Percentiles rank a stretch among this genome's conserved stretches.
Conservation (phyloP, 164 flowering plant genomes). For the Magnolia changhungtana region DNA sequence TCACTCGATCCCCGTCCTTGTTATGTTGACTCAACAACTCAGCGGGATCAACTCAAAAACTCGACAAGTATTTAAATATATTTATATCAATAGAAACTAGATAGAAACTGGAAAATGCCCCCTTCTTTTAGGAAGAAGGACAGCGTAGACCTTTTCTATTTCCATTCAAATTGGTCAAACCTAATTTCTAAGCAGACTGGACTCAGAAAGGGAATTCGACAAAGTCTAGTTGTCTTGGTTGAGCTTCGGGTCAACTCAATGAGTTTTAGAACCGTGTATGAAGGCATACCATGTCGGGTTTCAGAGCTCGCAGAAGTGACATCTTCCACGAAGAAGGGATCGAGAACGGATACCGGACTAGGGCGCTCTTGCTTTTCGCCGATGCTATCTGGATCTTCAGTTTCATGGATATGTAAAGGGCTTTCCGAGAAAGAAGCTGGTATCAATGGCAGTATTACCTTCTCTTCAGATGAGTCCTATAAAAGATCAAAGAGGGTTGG, state of each 20-base stretch:
- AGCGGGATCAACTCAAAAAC: no score
- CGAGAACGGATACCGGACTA: slow-evolving; percentile 91
- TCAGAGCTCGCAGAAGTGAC: slow-evolving; percentile 51
- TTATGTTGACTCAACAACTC: no score
- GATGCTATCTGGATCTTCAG: slow-evolving; percentile 33
- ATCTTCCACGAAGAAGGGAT: slow-evolving; percentile 61
- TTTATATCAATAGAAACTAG: no score
- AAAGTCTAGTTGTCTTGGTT: background rate
- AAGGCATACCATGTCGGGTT: slow-evolving; percentile 43
- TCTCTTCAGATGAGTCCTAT: slow-evolving; percentile 39
- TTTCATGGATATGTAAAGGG: slow-evolving; percentile 22
- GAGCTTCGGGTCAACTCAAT: background rate
- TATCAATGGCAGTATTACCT: slow-evolving; percentile 22
- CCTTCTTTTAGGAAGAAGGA: no score
- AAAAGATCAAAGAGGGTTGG: slow-evolving; percentile 5
- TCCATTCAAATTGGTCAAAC: background rate
- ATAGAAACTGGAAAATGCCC: no score
- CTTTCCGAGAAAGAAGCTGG: slow-evolving; percentile 28
- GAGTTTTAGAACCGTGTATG: background rate
- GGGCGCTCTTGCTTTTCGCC: slow-evolving; percentile 44
- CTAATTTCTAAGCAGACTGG: background rate
- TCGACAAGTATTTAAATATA: no score
- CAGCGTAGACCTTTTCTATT: background rate
- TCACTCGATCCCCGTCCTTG: no score
- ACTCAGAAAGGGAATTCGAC: background rate